Conservation (phyloP, 2,329 filamentous ascomycete genomes). For the Colletotrichum magnum region DNA sequence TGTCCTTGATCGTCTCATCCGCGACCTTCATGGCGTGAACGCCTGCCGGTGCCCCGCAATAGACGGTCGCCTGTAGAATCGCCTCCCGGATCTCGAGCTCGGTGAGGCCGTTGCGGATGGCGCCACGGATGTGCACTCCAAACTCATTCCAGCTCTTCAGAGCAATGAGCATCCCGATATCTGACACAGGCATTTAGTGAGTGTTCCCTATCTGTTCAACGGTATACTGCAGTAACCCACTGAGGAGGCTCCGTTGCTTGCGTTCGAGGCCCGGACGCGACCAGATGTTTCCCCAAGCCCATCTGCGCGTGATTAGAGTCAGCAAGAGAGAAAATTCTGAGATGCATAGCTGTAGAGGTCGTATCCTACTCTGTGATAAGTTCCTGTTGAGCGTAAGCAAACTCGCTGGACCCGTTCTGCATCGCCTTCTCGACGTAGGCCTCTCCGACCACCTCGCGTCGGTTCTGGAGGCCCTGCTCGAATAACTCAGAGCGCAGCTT, state of each 20-base stretch:
- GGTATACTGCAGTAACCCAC: constrained; percentile 10
- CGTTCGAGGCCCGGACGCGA: constrained; percentile 71
- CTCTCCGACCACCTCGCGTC: constrained; percentile 70
- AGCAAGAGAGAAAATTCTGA: background rate
- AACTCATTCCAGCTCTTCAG: constrained; percentile 72
- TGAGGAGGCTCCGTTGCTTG: constrained; percentile 72
- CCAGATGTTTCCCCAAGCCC: constrained; percentile 74
- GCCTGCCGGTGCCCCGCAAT: constrained; percentile 57
- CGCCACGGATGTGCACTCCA: constrained; percentile 72
- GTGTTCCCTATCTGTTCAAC: background rate
- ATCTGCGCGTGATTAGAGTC: constrained; percentile 15
- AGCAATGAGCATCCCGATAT: constrained; percentile 75
- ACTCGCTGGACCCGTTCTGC: constrained; percentile 66
- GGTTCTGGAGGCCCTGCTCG: constrained; percentile 71
- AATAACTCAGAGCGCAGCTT: constrained; percentile 60
- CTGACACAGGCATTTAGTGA: constrained; percentile 16
- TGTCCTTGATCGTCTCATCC: constrained; percentile 45
- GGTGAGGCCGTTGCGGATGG: constrained; percentile 71
- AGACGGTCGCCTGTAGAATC: constrained; percentile 58
- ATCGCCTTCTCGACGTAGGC: constrained; percentile 71
- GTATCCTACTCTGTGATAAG: constrained; percentile 68
- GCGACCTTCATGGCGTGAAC: constrained; percentile 52
- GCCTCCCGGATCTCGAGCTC: constrained; percentile 70
- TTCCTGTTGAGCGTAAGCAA: constrained; percentile 71
- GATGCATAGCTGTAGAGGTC: background rate